Evolutionary conservation across 164 flowering plant genomes (phyloP), one percentile per base, ranked within the genome.

Genomic region (Macadamia integrifolia): DNA sequence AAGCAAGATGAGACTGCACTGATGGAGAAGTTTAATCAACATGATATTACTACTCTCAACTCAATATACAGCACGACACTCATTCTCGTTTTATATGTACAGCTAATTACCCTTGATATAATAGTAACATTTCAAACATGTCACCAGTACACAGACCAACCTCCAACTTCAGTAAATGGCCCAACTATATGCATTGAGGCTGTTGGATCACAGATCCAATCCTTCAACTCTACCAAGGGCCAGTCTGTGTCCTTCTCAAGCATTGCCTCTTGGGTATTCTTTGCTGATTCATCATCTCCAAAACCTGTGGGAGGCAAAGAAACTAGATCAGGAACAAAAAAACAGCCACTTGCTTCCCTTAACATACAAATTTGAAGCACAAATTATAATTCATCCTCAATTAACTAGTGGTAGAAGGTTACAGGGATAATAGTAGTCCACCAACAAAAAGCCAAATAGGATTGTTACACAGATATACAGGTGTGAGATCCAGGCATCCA

Each of bases 221-320:
- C 50, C 7, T 46, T 46, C 40, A 30, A 62, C 66, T 78, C 77
- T 60, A 91, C 95, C 91, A 89, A 1, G 88, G 93, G 40, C 91
- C 87, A 15, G 91, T 84, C 66, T 74, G 83, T 56, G 93, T 82
- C 77, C 93, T 74, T 70, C 95, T 81, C 77, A 91, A 70, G 77
- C 90, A 83, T 71, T 71, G 83, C 58, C 64, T 82, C 74, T 88
- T 88, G 0, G 58, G 64, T 48, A 81, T 85, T 12, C 57, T 48
- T 56, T 82, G 86, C 67, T 64, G 46, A 61, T 79, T 80, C 76
- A 84, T 81, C 77, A 78, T 80, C 82, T 89, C 89, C 81, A 81
- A 12, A 1, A 62, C 87, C 97, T 91, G 87, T 14, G 18, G 23
- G 53, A 1, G 61, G 28, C 58, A 50, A 56, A 29, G 13, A 46